Conservation (phyloP, 805 yeast genomes). For the Metschnikowia lunata region DNA sequence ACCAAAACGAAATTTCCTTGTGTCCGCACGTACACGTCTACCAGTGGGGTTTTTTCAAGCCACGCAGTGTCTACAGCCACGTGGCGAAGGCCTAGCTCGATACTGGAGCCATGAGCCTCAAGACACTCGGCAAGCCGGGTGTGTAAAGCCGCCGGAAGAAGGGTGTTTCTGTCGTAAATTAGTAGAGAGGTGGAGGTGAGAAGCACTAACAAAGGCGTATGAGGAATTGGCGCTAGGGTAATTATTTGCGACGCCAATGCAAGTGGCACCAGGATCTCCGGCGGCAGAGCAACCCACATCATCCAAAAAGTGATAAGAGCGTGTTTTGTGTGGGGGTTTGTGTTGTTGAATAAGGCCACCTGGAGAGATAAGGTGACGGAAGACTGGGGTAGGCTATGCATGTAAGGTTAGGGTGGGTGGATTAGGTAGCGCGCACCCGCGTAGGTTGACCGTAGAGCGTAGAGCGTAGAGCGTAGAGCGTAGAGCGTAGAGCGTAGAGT, state of each 20-base stretch:
- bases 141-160: constrained; percentile 16
- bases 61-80: constrained; percentile 34
- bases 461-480: too few relatives aligned
- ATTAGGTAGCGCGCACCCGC: too few relatives aligned
- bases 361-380: too few relatives aligned
- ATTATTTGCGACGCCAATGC: constrained; percentile 11
- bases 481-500: too few relatives aligned
- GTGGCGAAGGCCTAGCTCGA: constrained; percentile 24
- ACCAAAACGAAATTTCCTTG: constrained; percentile 11
- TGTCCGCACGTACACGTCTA: constrained; percentile 14
- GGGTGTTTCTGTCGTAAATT: constrained; percentile 9
- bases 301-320: constrained; percentile 11
- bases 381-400: too few relatives aligned
- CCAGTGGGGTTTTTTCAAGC: constrained; percentile 18
- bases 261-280: constrained; percentile 26
- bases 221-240: constrained; percentile 12
- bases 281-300: constrained; percentile 37
- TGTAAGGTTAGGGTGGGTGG: too few relatives aligned
- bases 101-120: constrained; percentile 10
- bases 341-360: not conserved
- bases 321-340: not conserved
- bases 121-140: constrained; percentile 13
- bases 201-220: constrained; percentile 14
- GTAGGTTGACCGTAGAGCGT: too few relatives aligned
- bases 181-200: constrained; percentile 8